Base-by-base conservation (phyloP, 495 filamentous ascomycete species). In the Talaromyces thailandensis region DNA sequence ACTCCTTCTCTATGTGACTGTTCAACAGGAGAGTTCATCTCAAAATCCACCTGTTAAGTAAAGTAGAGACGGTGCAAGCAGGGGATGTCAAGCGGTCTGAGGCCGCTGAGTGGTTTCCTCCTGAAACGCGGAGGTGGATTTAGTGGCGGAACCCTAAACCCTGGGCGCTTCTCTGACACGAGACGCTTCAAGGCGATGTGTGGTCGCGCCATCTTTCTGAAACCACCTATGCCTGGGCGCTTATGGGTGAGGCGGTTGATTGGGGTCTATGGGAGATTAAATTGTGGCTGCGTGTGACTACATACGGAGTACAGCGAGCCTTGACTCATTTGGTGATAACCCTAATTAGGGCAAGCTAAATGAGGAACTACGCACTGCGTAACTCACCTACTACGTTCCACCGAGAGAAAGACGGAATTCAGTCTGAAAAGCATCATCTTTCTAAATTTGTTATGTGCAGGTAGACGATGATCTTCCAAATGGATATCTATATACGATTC, bases 121-220 rank as follows among this genome's bases (percentile, higher is more conserved):
- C 55, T 57, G 55, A 57, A 57, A 57, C 55, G 55, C 55, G n/a
- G 55, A 57, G 29, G 28, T 29, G 9, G 8, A 31, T 24, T 26
- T 51, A 51, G 48, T 25, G 52, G 12, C 29, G 55, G 55, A 35
- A 11, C 51, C 51, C 51, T 55, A 53, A 26, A 23, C 50, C 50
- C 50, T 16, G 2, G 51, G 51, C 51, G 51, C 21, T 55, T 55
- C 55, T 35, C 55, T 35, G 28, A 57, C 55, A 57, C 55, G 2
- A 57, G 28, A 35, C 55, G 55, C 55, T 57, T 57, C 55, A 57
- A 48, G 5, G 26, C 55, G n/a, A 21, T 57, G 12, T 57, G 26
- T 11, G 29, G 55, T 29, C 55, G 55, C 55, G 55, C 55, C 28
- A 35, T 57, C 60, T n/a, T 53, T 35, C 60, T 62, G 60, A 62